A percentile compares a stretch with the other conserved stretches of the same genome.
phyloP scores from a whole-genome alignment of 208 protist species.

The Trichomonas vaginalis region DNA sequence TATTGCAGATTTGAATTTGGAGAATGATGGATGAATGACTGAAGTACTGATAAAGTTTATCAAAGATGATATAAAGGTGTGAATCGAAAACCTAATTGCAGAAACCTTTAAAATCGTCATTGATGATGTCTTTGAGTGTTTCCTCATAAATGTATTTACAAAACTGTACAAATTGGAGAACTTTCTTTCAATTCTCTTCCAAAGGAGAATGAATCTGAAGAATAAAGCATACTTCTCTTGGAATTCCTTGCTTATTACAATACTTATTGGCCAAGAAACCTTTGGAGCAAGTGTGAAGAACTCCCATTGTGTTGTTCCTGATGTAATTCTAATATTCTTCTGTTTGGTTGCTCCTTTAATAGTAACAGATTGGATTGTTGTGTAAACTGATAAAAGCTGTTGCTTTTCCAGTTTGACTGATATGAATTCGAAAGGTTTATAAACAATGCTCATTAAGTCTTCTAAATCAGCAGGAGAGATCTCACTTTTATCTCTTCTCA shows the following conservation, averaged over 20 bases:
- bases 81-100: background rate
- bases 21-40: background rate
- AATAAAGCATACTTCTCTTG: background rate
- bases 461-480: background rate
- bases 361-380: background rate
- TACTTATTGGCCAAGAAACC: background rate
- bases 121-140: background rate
- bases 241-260: background rate
- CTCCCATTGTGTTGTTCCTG: background rate
- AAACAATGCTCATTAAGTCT: background rate
- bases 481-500: background rate
- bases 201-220: background rate
- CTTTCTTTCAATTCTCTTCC: background rate
- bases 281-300: background rate
- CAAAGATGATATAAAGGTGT: background rate
- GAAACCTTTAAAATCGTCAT: background rate
- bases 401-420: background rate
- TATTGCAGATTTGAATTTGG: background rate
- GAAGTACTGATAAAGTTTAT: background rate
- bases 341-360: background rate
- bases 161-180: background rate
- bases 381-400: background rate
- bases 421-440: background rate
- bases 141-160: background rate
- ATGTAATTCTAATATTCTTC: background rate